phyloP scores from a whole-genome alignment of 1,139 yeast genomes.

The Saccharomyces hybrid region DNA sequence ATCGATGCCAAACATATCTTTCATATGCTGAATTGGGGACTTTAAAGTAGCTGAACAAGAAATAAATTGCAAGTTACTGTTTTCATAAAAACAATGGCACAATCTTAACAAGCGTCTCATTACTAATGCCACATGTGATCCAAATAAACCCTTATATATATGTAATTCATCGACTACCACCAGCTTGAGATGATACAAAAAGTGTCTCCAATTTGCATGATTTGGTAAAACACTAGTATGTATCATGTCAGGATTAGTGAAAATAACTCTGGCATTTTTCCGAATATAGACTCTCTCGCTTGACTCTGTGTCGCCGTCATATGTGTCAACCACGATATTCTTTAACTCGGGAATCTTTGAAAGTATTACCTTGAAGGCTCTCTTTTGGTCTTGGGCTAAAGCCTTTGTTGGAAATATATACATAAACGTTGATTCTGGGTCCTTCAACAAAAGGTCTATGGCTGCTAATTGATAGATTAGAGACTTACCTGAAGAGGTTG shows the following conservation, averaged over 20 bases:
- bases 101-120: constrained; percentile 69
- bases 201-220: constrained; percentile 63
- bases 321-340: constrained; percentile 52
- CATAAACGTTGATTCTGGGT: constrained; percentile 63
- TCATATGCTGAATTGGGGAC: constrained; percentile 64
- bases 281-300: constrained; percentile 47
- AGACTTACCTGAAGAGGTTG: constrained; percentile 94
- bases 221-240: constrained; percentile 80
- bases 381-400: constrained; percentile 87
- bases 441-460: constrained; percentile 40
- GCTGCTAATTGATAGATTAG: constrained; percentile 86
- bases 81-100: constrained; percentile 45
- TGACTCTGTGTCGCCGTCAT: constrained; percentile 84
- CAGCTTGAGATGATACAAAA: constrained; percentile 54
- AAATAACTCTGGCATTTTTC: constrained; percentile 63
- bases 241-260: constrained; percentile 91
- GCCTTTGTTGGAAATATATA: constrained; percentile 96
- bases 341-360: constrained; percentile 35
- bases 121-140: constrained; percentile 80
- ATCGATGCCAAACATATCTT: constrained; percentile 59
- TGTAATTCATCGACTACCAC: constrained; percentile 90
- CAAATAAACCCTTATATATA: constrained; percentile 82
- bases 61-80: constrained; percentile 50
- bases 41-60: constrained; percentile 91
- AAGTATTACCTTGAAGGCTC: constrained; percentile 62